These are phyloP conservation scores for Aspergillus oerlinghausenensis DNA, from an alignment of 2,329 filamentous ascomycete genomes.

Conservation along the genomic window DNA sequence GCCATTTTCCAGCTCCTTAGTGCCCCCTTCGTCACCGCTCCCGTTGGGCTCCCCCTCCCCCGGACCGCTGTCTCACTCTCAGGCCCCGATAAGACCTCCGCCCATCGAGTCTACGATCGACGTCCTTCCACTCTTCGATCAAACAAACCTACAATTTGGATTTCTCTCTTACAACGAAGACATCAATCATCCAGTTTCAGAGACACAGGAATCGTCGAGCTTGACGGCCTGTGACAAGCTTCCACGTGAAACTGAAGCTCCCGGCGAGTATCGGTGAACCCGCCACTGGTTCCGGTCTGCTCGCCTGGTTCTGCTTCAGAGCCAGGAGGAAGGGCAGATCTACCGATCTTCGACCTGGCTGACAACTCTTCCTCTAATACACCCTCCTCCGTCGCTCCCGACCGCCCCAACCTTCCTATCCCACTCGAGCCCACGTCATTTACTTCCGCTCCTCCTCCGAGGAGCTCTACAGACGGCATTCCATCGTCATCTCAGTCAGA, in stretches of 20 bases:
- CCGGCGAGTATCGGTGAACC: constrained; percentile 25
- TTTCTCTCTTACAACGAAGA: not conserved
- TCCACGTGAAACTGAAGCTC: constrained; percentile 10
- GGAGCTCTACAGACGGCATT: constrained; percentile 17
- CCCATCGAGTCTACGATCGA: constrained; percentile 5
- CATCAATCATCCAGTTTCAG: not conserved
- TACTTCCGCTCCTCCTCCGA: constrained; percentile 33
- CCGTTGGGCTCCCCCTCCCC: constrained; percentile 9
- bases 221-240: constrained; percentile 9
- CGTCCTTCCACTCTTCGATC: constrained; percentile 4
- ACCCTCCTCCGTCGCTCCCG: constrained; percentile 61
- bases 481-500: constrained; percentile 18
- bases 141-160: not conserved
- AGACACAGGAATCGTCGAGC: not conserved
- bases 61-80: constrained; percentile 2
- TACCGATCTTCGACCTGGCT: constrained; percentile 64
- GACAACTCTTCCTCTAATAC: constrained; percentile 57
- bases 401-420: constrained; percentile 59
- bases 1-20: not conserved
- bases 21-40: constrained; percentile 1
- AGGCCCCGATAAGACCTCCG: constrained; percentile 19
- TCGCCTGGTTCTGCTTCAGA: constrained; percentile 43
- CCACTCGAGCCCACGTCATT: constrained; percentile 47
- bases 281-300: constrained; percentile 34
- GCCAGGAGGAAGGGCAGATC: constrained; percentile 40